Percentiles rank a stretch among this genome's conserved stretches.
Evolutionary conservation across 2,329 filamentous ascomycete species (phyloP).

Genomic region (Venturia asperata): DNA sequence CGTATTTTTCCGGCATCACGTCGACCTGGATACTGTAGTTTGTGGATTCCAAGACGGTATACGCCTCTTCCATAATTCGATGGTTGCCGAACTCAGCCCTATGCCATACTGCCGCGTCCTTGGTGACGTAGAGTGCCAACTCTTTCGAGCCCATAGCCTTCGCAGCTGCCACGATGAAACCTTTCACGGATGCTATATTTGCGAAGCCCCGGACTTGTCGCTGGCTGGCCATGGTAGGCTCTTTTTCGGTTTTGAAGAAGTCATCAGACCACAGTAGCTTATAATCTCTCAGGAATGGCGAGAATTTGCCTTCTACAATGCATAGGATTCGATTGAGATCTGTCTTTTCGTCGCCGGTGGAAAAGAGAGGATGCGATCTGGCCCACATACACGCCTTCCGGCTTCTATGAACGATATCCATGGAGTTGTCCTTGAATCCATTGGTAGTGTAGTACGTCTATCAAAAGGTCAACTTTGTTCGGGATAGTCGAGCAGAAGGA

Average conservation of each 20-base stretch:
- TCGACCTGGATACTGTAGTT: slow-evolving; percentile 98
- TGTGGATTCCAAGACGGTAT: slow-evolving; percentile 90
- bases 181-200: slow-evolving; percentile 76
- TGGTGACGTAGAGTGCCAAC: slow-evolving; percentile 83
- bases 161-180: slow-evolving; percentile 76
- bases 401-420: slow-evolving; percentile 54
- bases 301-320: slow-evolving; percentile 66
- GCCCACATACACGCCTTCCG: slow-evolving; percentile 84
- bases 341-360: slow-evolving; percentile 56
- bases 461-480: slow-evolving; percentile 1
- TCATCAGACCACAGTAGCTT: slow-evolving; percentile 74
- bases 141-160: slow-evolving; percentile 75
- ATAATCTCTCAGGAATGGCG: slow-evolving; percentile 64
- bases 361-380: slow-evolving; percentile 66
- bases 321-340: slow-evolving; percentile 71
- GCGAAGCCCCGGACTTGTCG: slow-evolving; percentile 72
- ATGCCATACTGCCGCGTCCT: slow-evolving; percentile 81
- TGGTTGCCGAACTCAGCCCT: slow-evolving; percentile 83
- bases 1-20: slow-evolving; percentile 64
- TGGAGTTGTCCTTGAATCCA: slow-evolving; percentile 65
- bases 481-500: slow-evolving; percentile 36
- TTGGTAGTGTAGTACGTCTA: slow-evolving; percentile 69
- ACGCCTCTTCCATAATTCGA: slow-evolving; percentile 75
- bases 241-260: slow-evolving; percentile 58
- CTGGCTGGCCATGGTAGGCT: slow-evolving; percentile 68